A percentile compares a stretch with the other conserved stretches of the same genome.
These are phyloP conservation scores for Hypoxylon intermedium DNA, from an alignment of 495 filamentous ascomycete species.

Conservation along the genomic window DNA sequence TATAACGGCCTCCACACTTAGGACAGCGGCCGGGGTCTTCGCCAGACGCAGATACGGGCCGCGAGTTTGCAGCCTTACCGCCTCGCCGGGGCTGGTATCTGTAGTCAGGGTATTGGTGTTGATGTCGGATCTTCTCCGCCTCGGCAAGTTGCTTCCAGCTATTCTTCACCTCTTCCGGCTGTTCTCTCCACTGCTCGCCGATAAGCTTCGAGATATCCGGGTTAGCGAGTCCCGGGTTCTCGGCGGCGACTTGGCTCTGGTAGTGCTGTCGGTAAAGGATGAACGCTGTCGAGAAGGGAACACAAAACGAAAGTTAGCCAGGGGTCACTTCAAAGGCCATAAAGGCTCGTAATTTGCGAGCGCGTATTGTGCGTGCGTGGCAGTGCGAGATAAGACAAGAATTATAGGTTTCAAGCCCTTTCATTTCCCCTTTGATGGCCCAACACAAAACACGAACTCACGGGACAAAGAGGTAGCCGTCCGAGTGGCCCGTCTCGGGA, in stretches of 20 bases:
- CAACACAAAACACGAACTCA: slow-evolving; percentile 19
- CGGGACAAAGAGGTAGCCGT: slow-evolving; percentile 28
- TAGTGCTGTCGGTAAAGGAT: slow-evolving; percentile 97
- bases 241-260: slow-evolving; percentile 78
- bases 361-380: slow-evolving; percentile 14
- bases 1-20: slow-evolving; percentile 69
- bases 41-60: slow-evolving; percentile 44
- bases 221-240: slow-evolving; percentile 89
- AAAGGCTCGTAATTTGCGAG: slow-evolving; percentile 7
- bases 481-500: slow-evolving; percentile 35
- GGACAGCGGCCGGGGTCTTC: slow-evolving; percentile 62
- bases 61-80: slow-evolving; percentile 54
- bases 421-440: slow-evolving; percentile 38
- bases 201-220: slow-evolving; percentile 99
- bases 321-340: slow-evolving; percentile 1
- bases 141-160: slow-evolving; percentile 92
- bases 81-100: slow-evolving; percentile 88
- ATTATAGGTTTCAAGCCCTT: slow-evolving; percentile 35
- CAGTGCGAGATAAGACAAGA: slow-evolving; percentile 31
- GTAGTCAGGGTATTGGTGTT: slow-evolving; percentile 90
- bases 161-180: slow-evolving; percentile 76
- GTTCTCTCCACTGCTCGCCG: slow-evolving; percentile 85
- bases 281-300: slow-evolving; percentile 70
- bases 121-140: slow-evolving; percentile 92
- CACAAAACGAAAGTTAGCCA: slow-evolving; percentile 30